Evolutionary conservation across 345 rosid genomes (phyloP), one percentile per base, ranked within the genome.

Genomic region (Orychophragmus violaceus): DNA sequence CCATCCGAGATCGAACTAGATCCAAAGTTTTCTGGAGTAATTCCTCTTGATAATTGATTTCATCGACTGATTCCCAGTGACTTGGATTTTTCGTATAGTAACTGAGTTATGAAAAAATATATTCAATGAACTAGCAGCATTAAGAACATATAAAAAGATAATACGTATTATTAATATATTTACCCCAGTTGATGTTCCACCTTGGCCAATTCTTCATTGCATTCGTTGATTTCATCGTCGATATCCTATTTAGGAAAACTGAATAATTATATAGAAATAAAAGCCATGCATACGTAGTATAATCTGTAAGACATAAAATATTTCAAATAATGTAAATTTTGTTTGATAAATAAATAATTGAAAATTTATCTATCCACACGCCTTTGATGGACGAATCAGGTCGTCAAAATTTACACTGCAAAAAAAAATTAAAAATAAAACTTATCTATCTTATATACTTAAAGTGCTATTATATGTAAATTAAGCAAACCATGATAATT

Each of bases 1-100:
- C 75, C 75, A 53, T 62, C 1, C 5, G 75, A 30, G 49, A 12
- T 54, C 2, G 63, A 45, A 70, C 57, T 29, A 18, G 6, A 11
- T 3, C 22, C 22, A 62, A 7, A 2, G 63, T 14, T 5, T 1
- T 10, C 16, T 23, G 11, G 1, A 41, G 19, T 41, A 53, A 0
- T 12, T 23, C 1, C 25, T 53, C 63, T 30, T 35, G 28, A 17
- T 3, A 0, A 9, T 32, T 0, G 16, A 70, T 2, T 32, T 70
- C 75, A 10, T 8, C 16, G 5, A 24, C 9, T 23, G 57, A 30
- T 6, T 62, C 21, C 21, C 54, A 52, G 0, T 62, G 9, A 23
- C 8, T 44, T 62, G 69, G 68, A 30, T 4, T 12, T 23, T 33
- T 54, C 63, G 62, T 12, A 21, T 5, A 44, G 1, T 3, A 23